Evolutionary conservation across 2,329 filamentous ascomycete species (phyloP).

Genomic region (Pseudogymnoascus destructans): DNA sequence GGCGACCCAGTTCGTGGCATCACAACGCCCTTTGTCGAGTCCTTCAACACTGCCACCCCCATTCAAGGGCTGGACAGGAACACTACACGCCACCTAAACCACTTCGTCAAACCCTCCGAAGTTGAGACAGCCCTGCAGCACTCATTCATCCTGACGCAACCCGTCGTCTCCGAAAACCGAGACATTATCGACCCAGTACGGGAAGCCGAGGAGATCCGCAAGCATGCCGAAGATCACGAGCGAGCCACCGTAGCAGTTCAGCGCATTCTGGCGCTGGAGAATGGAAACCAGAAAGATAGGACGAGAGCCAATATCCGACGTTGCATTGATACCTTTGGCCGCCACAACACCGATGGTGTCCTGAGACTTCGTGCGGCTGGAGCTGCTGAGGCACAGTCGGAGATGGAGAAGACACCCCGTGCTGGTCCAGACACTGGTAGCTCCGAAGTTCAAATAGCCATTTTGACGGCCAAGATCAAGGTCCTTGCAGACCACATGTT

Average conservation of each 20-base stretch:
- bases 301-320: constrained; percentile 72
- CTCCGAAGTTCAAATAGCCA: constrained; percentile 93
- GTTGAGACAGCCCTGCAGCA: constrained; percentile 52
- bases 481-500: constrained; percentile 61
- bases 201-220: constrained; percentile 24
- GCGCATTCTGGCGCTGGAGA: constrained; percentile 65
- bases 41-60: constrained; percentile 46
- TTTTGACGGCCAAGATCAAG: constrained; percentile 87
- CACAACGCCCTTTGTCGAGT: constrained; percentile 70
- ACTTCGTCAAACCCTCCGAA: constrained; percentile 57
- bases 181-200: constrained; percentile 32
- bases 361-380: constrained; percentile 37
- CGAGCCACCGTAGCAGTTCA: constrained; percentile 63
- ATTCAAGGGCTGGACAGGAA: constrained; percentile 33
- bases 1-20: constrained; percentile 73
- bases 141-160: constrained; percentile 55
- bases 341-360: constrained; percentile 69
- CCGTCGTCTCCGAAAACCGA: constrained; percentile 29
- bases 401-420: constrained; percentile 41
- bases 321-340: constrained; percentile 77
- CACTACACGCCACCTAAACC: constrained; percentile 49
- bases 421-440: constrained; percentile 89
- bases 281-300: constrained; percentile 65
- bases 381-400: constrained; percentile 14
- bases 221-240: constrained; percentile 43